Evolutionary conservation across 202 grass and related monocot species (phyloP), one percentile per base, ranked within the genome.

Genomic region (Setaria italica): DNA sequence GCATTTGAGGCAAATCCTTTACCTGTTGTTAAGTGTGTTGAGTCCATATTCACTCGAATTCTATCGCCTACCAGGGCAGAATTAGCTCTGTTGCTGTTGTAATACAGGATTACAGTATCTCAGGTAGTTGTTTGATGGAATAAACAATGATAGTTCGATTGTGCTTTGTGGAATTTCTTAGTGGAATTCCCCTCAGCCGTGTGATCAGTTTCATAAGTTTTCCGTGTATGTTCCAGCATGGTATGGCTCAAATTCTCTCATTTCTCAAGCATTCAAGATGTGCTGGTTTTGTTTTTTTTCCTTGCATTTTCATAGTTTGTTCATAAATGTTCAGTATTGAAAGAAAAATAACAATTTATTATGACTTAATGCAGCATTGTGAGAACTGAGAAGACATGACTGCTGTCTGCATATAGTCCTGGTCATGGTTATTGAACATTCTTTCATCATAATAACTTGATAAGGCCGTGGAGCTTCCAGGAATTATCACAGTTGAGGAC

Each of bases 81-180:
- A 16, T 81, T 33, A 11, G 76, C 81, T 70, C 39, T 74, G 37
- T 13, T 67, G 62, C 59, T 76, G 51, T 51, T 82, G 62, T 53
- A 82, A 77, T 70, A 76, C 62, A 51, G 6, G 15, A 63, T 49
- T 51, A 70, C 79, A 62, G 34, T 82, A 66, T 82, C 9, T 69
- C 59, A 7, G 7, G 41, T 68, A 76, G 21, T 16, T 76, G 16
- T 56, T 70, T 80, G n/a, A 84, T 80, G 81, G 10, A 84, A 84
- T 80, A 88, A 88, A 56, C 12, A 58, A 25, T 76, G 43, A 7
- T 76, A 15, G 29, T 76, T 48, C 1, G 12, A 42, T 68, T 76
- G 29, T 58, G 41, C 41, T 59, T 84, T 2, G 5, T 19, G 17
- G n/a, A 56, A 67, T 42, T 81, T 57, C 47, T 37, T 8, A 8